Percentiles rank a stretch among this genome's conserved stretches.
Conservation (phyloP, 148 eudicot species). For the Linanthus parryae region DNA sequence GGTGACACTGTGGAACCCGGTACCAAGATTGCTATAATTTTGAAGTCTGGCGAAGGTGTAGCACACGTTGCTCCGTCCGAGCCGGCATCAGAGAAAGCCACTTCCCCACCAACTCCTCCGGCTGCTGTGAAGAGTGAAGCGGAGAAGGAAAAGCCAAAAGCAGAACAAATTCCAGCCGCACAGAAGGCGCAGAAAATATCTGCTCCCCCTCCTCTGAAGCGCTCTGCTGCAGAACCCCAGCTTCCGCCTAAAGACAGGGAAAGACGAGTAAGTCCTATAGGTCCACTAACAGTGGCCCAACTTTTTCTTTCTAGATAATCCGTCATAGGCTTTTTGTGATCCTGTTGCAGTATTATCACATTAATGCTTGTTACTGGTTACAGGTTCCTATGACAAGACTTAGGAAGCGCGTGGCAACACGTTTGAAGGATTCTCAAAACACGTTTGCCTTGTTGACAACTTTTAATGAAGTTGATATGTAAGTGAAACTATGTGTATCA, state of each 20-base stretch:
- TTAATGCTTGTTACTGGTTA: conserved; percentile 7
- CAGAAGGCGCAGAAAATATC: conserved; percentile 34
- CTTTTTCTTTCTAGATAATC: neutral
- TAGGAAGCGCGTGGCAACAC: conserved; percentile 88
- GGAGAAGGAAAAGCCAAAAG: conserved; percentile 38
- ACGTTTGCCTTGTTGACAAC: conserved; percentile 96
- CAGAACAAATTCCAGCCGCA: conserved; percentile 26
- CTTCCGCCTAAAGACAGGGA: conserved; percentile 96
- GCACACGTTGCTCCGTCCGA: conserved; percentile 78
- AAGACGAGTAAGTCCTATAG: conserved; percentile 65
- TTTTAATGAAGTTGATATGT: conserved; percentile 95
- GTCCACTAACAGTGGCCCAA: neutral
- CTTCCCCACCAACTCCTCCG: conserved; percentile 35
- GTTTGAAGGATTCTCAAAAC: conserved; percentile 92
- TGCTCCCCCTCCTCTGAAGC: conserved; percentile 36
- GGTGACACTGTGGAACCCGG: conserved; percentile 98
- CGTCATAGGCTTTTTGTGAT: neutral
- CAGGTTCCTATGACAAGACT: conserved; percentile 99
- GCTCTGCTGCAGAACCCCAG: conserved; percentile 70
- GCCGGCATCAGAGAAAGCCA: conserved; percentile 40
- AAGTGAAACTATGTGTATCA: no score
- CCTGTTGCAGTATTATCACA: no score
- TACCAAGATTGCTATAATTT: conserved; percentile 67
- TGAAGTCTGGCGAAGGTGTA: conserved; percentile 56
- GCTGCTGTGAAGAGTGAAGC: conserved; percentile 27